Conservation (phyloP, 2,329 filamentous ascomycete genomes). For the Cytospora leucostoma region DNA sequence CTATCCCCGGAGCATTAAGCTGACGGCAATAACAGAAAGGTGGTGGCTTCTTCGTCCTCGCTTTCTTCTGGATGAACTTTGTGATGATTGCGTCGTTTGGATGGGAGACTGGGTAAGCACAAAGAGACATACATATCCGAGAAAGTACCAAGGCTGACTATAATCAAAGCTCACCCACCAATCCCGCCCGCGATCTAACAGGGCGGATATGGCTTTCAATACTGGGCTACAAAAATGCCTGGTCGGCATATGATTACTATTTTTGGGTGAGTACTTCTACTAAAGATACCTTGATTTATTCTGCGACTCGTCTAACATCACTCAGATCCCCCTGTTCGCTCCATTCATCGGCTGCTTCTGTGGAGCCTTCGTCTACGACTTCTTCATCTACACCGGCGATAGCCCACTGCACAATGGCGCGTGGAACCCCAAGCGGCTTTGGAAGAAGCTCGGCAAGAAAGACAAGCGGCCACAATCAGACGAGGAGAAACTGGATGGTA, state of each 20-base stretch:
- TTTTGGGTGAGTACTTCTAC: slow-evolving; percentile 3
- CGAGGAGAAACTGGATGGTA: slow-evolving; percentile 2
- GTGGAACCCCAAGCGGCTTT: neutral
- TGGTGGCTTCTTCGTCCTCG: slow-evolving; percentile 7
- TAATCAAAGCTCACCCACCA: neutral
- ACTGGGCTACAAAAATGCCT: slow-evolving; percentile 13
- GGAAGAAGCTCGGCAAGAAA: neutral
- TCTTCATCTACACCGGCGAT: slow-evolving; percentile 15
- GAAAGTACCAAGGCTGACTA: neutral
- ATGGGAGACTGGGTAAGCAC: slow-evolving; percentile 12
- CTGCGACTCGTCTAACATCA: neutral
- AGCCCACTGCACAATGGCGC: slow-evolving; percentile 12
- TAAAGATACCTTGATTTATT: neutral
- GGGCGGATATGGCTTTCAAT: slow-evolving; percentile 14
- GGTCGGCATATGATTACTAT: slow-evolving; percentile 16
- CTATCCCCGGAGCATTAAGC: neutral
- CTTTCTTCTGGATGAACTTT: slow-evolving; percentile 15
- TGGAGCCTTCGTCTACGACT: slow-evolving; percentile 9
- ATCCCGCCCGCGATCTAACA: slow-evolving; percentile 9
- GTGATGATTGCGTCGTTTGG: slow-evolving; percentile 14
- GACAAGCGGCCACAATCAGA: neutral
- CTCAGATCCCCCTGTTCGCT: slow-evolving; percentile 6
- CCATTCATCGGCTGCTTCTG: slow-evolving; percentile 14
- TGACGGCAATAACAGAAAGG: slow-evolving; percentile 1
- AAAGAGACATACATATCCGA: neutral